These are phyloP conservation scores for Cucurbitaria berberidis DNA, from an alignment of 2,329 filamentous ascomycete species.

Conservation along the genomic window DNA sequence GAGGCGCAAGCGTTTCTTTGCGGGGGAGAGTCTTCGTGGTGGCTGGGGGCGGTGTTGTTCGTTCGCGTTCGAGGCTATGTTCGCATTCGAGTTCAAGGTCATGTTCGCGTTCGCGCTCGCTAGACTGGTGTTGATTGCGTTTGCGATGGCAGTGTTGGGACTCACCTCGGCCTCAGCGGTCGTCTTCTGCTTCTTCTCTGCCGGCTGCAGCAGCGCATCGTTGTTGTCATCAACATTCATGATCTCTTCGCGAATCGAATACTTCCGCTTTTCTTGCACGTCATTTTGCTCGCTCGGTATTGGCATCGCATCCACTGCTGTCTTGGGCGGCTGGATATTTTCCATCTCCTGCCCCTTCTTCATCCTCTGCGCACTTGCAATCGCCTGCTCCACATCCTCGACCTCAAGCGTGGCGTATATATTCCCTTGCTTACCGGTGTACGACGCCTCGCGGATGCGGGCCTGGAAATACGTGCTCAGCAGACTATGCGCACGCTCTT, in stretches of 20 bases:
- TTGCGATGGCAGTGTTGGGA: background rate
- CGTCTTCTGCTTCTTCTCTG: background rate
- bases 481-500: constrained; percentile 16
- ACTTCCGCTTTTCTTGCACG: constrained; percentile 6
- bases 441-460: constrained; percentile 7
- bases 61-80: background rate
- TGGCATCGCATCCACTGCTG: background rate
- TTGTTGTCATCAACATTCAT: background rate
- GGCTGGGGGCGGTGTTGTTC: background rate
- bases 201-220: background rate
- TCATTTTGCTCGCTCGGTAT: background rate
- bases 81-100: background rate
- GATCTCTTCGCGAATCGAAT: background rate
- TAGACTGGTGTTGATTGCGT: too few relatives aligned
- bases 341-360: constrained; percentile 9
- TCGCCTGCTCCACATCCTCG: constrained; percentile 17
- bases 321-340: background rate
- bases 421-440: background rate
- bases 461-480: constrained; percentile 18
- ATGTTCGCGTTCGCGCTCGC: too few relatives aligned
- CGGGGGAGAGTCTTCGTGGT: too few relatives aligned
- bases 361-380: constrained; percentile 15
- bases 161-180: background rate
- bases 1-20: background rate
- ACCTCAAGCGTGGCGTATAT: constrained; percentile 9